phyloP scores from a whole-genome alignment of 805 yeast genomes.

The Sungouiozyma ichnusensis region DNA sequence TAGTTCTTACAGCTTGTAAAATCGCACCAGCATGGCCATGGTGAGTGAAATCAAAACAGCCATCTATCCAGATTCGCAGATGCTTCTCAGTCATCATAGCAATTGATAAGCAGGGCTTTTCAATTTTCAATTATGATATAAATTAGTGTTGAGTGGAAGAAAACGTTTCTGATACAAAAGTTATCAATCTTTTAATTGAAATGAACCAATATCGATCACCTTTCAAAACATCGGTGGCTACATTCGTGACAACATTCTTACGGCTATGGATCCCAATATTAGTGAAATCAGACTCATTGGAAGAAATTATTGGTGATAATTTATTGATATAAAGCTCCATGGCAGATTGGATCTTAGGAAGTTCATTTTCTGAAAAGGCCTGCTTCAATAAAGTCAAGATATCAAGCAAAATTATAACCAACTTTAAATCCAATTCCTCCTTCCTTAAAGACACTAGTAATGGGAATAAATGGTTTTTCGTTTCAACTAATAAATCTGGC shows the following conservation, averaged over 20 bases:
- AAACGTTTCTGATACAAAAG: constrained; percentile 29
- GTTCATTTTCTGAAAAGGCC: not conserved
- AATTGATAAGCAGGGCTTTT: not conserved
- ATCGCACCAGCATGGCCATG: constrained; percentile 98
- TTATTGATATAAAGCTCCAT: not conserved
- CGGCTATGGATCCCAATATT: constrained; percentile 66
- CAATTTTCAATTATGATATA: too few relatives aligned
- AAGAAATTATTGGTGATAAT: not conserved
- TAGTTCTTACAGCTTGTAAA: constrained; percentile 81
- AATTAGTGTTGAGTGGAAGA: not conserved
- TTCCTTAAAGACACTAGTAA: constrained; percentile 45
- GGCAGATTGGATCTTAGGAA: not conserved
- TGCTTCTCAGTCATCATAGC: constrained; percentile 3
- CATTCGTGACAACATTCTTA: not conserved
- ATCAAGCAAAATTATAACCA: constrained; percentile 22
- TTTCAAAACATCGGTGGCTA: constrained; percentile 14
- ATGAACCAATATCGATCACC: constrained; percentile 67
- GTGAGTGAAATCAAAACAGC: constrained; percentile 96
- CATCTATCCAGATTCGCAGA: constrained; percentile 81
- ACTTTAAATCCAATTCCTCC: constrained; percentile 29
- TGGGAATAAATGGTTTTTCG: constrained; percentile 41
- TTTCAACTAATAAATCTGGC: constrained; percentile 31
- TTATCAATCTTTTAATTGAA: constrained; percentile 62
- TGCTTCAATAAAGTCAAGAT: not conserved
- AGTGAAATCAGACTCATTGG: constrained; percentile 46